Base-by-base conservation (phyloP, 495 filamentous ascomycete genomes). In the Xylaria acuta region DNA sequence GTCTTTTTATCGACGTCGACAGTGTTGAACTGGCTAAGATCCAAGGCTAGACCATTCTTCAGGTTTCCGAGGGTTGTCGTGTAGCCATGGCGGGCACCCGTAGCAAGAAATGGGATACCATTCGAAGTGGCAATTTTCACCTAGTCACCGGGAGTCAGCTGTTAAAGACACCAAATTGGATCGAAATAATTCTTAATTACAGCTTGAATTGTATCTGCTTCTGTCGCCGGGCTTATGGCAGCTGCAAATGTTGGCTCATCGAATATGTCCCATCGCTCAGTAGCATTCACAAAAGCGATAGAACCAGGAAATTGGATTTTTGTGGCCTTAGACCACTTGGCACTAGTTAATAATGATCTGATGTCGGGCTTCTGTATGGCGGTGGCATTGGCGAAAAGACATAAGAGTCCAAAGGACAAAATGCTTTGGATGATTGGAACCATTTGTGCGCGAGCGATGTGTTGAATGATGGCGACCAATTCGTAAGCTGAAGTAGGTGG, bases 81-180 rank as follows among this genome's bases (percentile, higher is more conserved):
- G 25, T 70, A 66, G 3, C 78, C 79, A 40, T 82, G 80, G 16
- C 80, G 75, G 12, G 72, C 79, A 0, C 77, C 77, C 0, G 74
- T 76, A 11, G 75, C 75, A 14, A 82, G 73, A 69, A 81, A 81
- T 0, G 77, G 72, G 4, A 80, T 67, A 4, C 76, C 56, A 36
- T 47, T 22, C 5, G 71, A 18, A 5, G 30, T 34, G 2, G 78
- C 76, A 25, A 70, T 41, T 20, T 69, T 60, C 6, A 69, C 47
- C 51, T 69, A 68, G 11, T 54, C 20, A 53, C 8, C 11, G 22
- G 22, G 14, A 8, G 51, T 30, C 22, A 27, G 51, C 11, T 9
- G 9, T 14, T 1, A 56, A 22, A 30, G 25, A 49, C 45, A 22
- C 45, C 6, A 5, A 49, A n/a, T 8, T 49, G 20, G 18, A 22